A percentile compares a stretch with the other conserved stretches of the same genome.
Conservation (phyloP, 2,329 filamentous ascomycete genomes). For the Teratosphaeria zuluensis region DNA sequence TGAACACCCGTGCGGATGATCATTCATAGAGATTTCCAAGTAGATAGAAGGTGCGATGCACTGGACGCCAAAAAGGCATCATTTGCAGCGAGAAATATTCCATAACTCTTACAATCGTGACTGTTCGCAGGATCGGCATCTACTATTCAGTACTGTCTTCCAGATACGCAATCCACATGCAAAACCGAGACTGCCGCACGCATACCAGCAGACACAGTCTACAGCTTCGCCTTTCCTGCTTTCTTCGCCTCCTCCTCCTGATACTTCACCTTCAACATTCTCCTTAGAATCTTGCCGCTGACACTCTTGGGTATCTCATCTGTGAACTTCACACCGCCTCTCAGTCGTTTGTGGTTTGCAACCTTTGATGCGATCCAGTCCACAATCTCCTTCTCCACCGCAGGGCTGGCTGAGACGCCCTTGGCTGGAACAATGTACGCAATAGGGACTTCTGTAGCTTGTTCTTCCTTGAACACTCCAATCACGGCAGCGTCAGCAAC, state of each 20-base stretch:
- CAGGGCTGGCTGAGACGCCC: slow-evolving; percentile 21
- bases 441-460: slow-evolving; percentile 36
- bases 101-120: too few species aligned
- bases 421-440: slow-evolving; percentile 33
- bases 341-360: slow-evolving; percentile 35
- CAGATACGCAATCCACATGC: neutral
- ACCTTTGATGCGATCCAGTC: slow-evolving; percentile 34
- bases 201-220: neutral
- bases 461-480: slow-evolving; percentile 35
- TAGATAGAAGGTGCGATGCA: too few species aligned
- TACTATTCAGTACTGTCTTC: neutral
- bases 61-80: too few species aligned
- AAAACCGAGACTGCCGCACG: neutral
- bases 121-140: too few species aligned
- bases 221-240: slow-evolving; percentile 34
- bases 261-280: slow-evolving; percentile 34
- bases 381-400: slow-evolving; percentile 31
- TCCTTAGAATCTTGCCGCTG: slow-evolving; percentile 37
- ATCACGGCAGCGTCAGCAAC: slow-evolving; percentile 38
- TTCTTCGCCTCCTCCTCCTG: slow-evolving; percentile 31
- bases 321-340: slow-evolving; percentile 36
- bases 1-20: too few species aligned
- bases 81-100: too few species aligned
- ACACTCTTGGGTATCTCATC: slow-evolving; percentile 37
- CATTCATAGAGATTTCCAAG: too few species aligned